Base-by-base conservation (phyloP, 257 asterid species). In the Solanum commersonii region DNA sequence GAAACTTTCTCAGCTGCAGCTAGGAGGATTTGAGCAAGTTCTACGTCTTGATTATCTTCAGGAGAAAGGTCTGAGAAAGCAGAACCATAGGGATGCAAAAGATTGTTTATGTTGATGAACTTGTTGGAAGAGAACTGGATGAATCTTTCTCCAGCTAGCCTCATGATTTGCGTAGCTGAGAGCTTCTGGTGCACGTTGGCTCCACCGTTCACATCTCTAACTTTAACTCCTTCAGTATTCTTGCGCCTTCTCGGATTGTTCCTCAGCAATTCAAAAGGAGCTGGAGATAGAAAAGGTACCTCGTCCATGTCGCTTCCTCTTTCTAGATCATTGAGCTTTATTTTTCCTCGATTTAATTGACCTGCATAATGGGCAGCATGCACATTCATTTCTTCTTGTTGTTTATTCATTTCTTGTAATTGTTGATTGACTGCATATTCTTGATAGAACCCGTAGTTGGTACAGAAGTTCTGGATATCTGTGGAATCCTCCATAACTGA, bases 131-230 rank as follows among this genome's bases (percentile, higher is more conserved):
- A 52, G 65, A 86, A 89, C 31, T 86, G 79, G 46, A 89, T 65
- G 68, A 86, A 89, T 71, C 85, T 89, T 89, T 86, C 90, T 86
- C 87, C 90, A n/a, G 87, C 89, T 42, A 86, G 87, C 78, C 77
- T 81, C 87, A 89, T 70, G 38, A 85, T 79, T 14, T 86, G 83
- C 71, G 23, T 60, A 18, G 90, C 79, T 74, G 88, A 84, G 31
- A 88, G 79, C 81, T 56, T 88, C 52, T 38, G 85, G 85, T 37
- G 35, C 40, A 12, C 34, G 59, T 23, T 46, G 79, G 82, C 27
- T 34, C 44, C 29, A 2, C 59, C 42, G 1, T 27, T 27, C 52
- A 22, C 13, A 52, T 27, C 38, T 10, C 90, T 76, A 16, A 25
- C 60, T 22, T 40, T 67, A 2, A 35, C 87, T 18, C 37, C 42